These are phyloP conservation scores for Fusarium paranaense DNA, from an alignment of 2,329 filamentous ascomycete genomes.

Conservation along the genomic window DNA sequence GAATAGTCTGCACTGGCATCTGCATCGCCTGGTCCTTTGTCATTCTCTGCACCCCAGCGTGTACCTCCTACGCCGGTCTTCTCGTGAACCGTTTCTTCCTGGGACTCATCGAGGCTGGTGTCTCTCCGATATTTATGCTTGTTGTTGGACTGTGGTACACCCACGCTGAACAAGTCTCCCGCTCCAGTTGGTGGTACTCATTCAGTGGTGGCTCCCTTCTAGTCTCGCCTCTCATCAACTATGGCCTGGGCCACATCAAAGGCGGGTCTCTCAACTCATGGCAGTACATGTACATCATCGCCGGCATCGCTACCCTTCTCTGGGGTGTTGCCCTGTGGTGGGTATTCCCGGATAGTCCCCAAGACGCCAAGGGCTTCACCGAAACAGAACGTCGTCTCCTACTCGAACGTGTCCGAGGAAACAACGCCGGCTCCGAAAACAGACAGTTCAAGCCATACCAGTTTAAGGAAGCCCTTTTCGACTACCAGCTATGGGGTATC, in stretches of 20 bases:
- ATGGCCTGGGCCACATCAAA: constrained; percentile 48
- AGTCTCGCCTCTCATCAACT: constrained; percentile 49
- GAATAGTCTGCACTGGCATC: constrained; percentile 46
- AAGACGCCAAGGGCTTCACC: constrained; percentile 46
- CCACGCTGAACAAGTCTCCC: constrained; percentile 51
- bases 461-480: constrained; percentile 42
- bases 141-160: constrained; percentile 55
- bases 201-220: constrained; percentile 53
- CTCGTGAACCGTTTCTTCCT: constrained; percentile 52
- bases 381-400: constrained; percentile 42
- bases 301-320: constrained; percentile 46
- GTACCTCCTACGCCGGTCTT: constrained; percentile 47
- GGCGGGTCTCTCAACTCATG: constrained; percentile 43
- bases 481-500: constrained; percentile 47
- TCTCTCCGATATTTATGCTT: constrained; percentile 51
- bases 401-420: constrained; percentile 43
- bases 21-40: constrained; percentile 48
- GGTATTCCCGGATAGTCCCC: constrained; percentile 46
- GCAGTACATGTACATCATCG: constrained; percentile 52
- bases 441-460: constrained; percentile 44
- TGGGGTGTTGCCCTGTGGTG: constrained; percentile 43
- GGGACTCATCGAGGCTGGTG: constrained; percentile 50
- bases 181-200: constrained; percentile 53
- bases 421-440: constrained; percentile 45
- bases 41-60: constrained; percentile 49